Percentiles rank a stretch among this genome's conserved stretches.
phyloP scores from a whole-genome alignment of 176 grass and related monocot species.

The Cenchrus americanus region DNA sequence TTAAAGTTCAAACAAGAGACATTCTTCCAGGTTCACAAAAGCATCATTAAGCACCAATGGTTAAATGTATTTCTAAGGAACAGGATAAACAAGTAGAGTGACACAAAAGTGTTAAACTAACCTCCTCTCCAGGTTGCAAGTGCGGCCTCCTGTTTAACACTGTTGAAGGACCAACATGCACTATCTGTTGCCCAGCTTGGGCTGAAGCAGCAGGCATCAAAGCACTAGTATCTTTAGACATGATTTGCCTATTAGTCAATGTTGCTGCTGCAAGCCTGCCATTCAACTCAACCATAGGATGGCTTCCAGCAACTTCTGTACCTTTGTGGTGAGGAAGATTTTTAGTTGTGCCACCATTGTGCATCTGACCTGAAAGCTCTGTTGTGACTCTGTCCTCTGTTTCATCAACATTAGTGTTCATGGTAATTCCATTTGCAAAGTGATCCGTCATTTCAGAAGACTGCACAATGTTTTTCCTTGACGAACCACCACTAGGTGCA shows the following conservation, averaged over 20 bases:
- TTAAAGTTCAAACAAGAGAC: constrained; percentile 18
- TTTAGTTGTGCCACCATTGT: constrained; percentile 36
- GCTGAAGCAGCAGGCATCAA: constrained; percentile 36
- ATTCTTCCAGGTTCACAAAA: neutral
- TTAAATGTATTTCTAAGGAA: constrained; percentile 13
- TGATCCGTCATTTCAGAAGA: constrained; percentile 47
- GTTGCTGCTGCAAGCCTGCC: constrained; percentile 34
- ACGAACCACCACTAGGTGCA: constrained; percentile 44
- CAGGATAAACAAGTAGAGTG: constrained; percentile 4
- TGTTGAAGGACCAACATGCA: constrained; percentile 42
- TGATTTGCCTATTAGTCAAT: constrained; percentile 36
- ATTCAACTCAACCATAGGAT: constrained; percentile 28
- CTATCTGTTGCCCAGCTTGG: constrained; percentile 33
- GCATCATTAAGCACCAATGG: neutral
- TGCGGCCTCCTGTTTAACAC: constrained; percentile 42
- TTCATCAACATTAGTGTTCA: constrained; percentile 37
- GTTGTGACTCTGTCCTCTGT: constrained; percentile 28
- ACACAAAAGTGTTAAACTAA: constrained; percentile 30
- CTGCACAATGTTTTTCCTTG: constrained; percentile 44
- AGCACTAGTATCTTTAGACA: constrained; percentile 37
- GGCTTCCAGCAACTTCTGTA: constrained; percentile 34
- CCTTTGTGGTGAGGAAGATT: constrained; percentile 32
- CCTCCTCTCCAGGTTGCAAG: constrained; percentile 48
- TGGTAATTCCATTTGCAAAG: constrained; percentile 44
- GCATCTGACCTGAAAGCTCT: constrained; percentile 24